Evolutionary conservation across 441 rosid species (phyloP), one percentile per base, ranked within the genome.

Genomic region (Pelargonium australe): DNA sequence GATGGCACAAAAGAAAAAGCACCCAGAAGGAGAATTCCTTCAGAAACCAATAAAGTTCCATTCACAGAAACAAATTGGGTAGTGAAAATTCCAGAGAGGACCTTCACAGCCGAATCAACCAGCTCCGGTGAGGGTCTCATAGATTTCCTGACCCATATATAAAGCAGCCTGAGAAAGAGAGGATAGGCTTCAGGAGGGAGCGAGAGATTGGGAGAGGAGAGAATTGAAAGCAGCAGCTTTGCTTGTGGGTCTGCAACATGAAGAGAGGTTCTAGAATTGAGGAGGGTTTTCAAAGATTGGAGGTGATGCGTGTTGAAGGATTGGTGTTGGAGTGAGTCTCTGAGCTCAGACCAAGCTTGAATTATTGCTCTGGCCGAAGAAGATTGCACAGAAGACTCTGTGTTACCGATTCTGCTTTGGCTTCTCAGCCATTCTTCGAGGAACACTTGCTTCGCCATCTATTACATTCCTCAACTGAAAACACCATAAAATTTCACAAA

Each of bases 231-330:
- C 34, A 91, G 83, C 69, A 94, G 91, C 82, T 85, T 94, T 60
- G 96, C 95, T 76, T 91, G 99, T 3, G 96, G 95, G 62, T 94
- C 97, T 0, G 96, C 96, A 41, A 91, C 96, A 68, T 94, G 88
- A 68, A 91, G 89, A 70, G 97, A 83, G 45, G 83, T 58, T 70
- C 81, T 89, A 23, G 86, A 87, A 70, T 82, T 79, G 60, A 85
- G 73, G 45, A 94, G 83, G 77, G 81, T 77, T 75, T 82, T 86
- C 81, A 89, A 80, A 43, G 96, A 83, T 72, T 86, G 90, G 69
- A 87, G 81, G 53, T 80, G 85, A 70, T 82, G 85, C 64, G 85
- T 64, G 68, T 79, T 81, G 64, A 91, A 81, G 49, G 81, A 77
- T 4, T 76, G 87, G 76, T 64, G 89, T 66, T 83, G 86, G 23